Conservation (phyloP, 768 basidiomycete species). For the Strobilomyces echinocephalus region DNA sequence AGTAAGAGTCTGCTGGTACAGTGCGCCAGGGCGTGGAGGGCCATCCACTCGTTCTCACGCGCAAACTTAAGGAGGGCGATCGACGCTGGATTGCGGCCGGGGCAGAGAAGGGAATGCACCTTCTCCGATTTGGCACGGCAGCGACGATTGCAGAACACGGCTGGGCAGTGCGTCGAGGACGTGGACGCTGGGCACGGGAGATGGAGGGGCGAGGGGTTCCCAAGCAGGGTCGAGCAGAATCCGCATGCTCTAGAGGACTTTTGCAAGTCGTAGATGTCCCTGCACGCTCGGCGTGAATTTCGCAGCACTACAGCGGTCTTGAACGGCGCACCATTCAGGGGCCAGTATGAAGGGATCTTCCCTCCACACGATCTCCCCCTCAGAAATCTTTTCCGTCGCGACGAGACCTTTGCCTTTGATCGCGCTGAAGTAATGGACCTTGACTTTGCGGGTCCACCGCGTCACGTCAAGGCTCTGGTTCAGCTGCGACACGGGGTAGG, state of each 20-base stretch:
- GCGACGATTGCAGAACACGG: conserved; percentile 75
- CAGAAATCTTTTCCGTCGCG: conserved; percentile 58
- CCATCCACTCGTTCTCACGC: conserved; percentile 61
- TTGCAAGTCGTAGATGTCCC: conserved; percentile 77
- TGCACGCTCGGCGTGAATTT: conserved; percentile 25
- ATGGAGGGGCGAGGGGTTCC: conserved; percentile 39
- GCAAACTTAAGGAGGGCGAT: conserved; percentile 57
- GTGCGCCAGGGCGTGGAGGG: conserved; percentile 64
- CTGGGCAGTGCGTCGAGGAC: conserved; percentile 45
- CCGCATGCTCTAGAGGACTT: conserved; percentile 55
- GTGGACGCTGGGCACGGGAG: conserved; percentile 50
- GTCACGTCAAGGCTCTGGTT: no score
- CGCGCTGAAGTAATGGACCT: no score
- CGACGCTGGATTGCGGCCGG: conserved; percentile 67
- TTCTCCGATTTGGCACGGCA: conserved; percentile 63
- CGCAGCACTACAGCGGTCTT: no score
- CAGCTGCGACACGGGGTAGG: conserved; percentile 63
- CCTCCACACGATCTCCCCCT: conserved; percentile 80
- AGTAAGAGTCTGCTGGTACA: conserved; percentile 62
- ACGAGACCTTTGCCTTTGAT: conserved; percentile 86
- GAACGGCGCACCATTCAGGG: conserved; percentile 65
- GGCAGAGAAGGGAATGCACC: conserved; percentile 69
- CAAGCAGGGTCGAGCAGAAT: conserved; percentile 67
- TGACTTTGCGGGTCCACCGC: conserved; percentile 61
- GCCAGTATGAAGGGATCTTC: conserved; percentile 72